phyloP scores from a whole-genome alignment of 2,329 filamentous ascomycete genomes.

The Aspergillus ustus region DNA sequence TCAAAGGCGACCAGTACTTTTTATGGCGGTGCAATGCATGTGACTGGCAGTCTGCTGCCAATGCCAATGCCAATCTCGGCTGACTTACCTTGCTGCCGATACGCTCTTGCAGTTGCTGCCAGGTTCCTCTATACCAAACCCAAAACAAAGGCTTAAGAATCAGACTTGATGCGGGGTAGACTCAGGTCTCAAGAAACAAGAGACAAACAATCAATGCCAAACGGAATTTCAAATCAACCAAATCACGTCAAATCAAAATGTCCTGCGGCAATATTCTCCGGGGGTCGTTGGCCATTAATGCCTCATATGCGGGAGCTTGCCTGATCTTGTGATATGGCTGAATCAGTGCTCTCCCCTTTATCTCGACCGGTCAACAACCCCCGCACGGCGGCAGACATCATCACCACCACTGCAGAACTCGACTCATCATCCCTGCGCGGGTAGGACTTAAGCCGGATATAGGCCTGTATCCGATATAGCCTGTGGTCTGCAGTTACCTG shows the following conservation, averaged over 20 bases:
- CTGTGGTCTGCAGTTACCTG: too few relatives aligned
- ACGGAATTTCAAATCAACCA: neutral
- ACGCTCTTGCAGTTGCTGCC: too few relatives aligned
- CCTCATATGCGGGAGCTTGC: neutral
- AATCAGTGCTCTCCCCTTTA: neutral
- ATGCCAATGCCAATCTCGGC: neutral
- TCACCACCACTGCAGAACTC: neutral
- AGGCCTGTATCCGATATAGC: neutral
- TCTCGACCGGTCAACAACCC: neutral
- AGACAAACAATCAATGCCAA: neutral
- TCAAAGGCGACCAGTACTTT: neutral
- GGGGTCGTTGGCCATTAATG: neutral
- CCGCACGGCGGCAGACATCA: neutral
- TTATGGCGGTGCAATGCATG: neutral
- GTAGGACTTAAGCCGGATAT: conserved; percentile 6
- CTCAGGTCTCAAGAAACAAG: neutral
- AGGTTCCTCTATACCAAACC: neutral
- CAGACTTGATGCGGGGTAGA: neutral
- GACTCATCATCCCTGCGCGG: neutral
- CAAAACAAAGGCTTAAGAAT: neutral
- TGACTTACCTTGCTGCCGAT: neutral
- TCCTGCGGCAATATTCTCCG: neutral
- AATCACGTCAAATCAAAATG: neutral
- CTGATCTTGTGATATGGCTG: neutral
- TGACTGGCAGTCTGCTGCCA: neutral